Percentiles rank a stretch among this genome's conserved stretches.
Conservation (phyloP, 2,329 filamentous ascomycete species). For the Cercospora janseana region DNA sequence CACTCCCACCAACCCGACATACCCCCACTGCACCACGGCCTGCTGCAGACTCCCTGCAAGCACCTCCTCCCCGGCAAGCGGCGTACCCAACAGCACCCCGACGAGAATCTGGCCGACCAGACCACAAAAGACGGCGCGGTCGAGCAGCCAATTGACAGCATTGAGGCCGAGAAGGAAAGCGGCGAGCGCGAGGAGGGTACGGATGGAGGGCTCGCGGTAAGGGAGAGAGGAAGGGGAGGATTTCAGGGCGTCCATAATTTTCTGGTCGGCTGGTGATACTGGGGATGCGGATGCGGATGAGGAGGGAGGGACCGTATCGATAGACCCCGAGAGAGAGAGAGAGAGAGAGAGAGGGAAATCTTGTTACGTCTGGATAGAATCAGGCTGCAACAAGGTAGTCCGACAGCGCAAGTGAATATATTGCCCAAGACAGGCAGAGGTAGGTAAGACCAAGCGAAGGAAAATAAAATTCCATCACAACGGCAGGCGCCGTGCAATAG, state of each 20-base stretch:
- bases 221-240: slow-evolving; percentile 17
- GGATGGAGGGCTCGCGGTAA: slow-evolving; percentile 45
- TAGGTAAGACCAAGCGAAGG: no score
- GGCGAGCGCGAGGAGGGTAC: slow-evolving; percentile 58
- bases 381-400: no score
- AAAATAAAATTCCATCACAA: no score
- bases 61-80: slow-evolving; percentile 62
- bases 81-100: slow-evolving; percentile 68
- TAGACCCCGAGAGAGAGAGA: no score
- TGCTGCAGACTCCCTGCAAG: slow-evolving; percentile 54
- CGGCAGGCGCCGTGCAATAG: no score
- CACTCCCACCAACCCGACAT: slow-evolving; percentile 68
- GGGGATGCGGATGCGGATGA: no score
- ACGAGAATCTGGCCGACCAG: slow-evolving; percentile 70
- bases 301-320: no score
- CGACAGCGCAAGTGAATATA: no score
- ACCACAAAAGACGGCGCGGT: slow-evolving; percentile 47
- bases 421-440: no score
- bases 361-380: no score
- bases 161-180: slow-evolving; percentile 54
- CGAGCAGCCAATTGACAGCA: slow-evolving; percentile 26
- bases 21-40: slow-evolving; percentile 64
- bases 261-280: not conserved
- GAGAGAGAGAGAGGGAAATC: no score
- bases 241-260: slow-evolving; percentile 1